Conservation (phyloP, 177 flowering plant genomes). For the Telopea speciosissima region DNA sequence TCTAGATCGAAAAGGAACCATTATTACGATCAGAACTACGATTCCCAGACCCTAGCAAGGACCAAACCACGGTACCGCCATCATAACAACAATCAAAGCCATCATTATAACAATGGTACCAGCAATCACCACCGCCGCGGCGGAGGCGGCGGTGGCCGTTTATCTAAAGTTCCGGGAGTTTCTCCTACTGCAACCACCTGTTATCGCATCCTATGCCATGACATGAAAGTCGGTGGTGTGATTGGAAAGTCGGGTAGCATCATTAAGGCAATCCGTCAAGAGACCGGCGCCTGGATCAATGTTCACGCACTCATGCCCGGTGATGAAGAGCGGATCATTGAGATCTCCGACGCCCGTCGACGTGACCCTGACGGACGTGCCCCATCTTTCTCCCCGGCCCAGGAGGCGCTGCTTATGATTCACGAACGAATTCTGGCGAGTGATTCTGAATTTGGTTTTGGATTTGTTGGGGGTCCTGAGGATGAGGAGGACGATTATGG, state of each 20-base stretch:
- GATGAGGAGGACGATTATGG: conserved; percentile 52
- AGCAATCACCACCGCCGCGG: conserved; percentile 25
- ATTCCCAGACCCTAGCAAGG: conserved; percentile 42
- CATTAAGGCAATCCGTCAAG: conserved; percentile 78
- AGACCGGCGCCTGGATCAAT: conserved; percentile 93
- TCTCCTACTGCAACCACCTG: conserved; percentile 45
- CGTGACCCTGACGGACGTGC: conserved; percentile 75
- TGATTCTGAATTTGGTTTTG: conserved; percentile 34
- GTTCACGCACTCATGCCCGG: conserved; percentile 83
- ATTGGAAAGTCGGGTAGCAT: conserved; percentile 90
- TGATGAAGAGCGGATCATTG: conserved; percentile 89
- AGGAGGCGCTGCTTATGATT: conserved; percentile 76
- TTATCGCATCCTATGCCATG: conserved; percentile 86
- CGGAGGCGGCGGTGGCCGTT: conserved; percentile 23
- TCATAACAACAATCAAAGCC: conserved; percentile 17
- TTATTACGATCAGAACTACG: conserved; percentile 72
- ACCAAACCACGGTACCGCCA: conserved; percentile 55
- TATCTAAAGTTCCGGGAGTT: conserved; percentile 31
- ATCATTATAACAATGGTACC: conserved; percentile 26
- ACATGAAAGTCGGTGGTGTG: conserved; percentile 76
- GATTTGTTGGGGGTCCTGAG: conserved; percentile 24
- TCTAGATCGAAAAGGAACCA: conserved; percentile 85
- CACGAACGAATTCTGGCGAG: conserved; percentile 89
- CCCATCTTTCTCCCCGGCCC: conserved; percentile 76
- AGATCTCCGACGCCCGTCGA: conserved; percentile 75